A percentile compares a stretch with the other conserved stretches of the same genome.
phyloP scores from a whole-genome alignment of 306 rosid species.

The Cicer yamashitae region DNA sequence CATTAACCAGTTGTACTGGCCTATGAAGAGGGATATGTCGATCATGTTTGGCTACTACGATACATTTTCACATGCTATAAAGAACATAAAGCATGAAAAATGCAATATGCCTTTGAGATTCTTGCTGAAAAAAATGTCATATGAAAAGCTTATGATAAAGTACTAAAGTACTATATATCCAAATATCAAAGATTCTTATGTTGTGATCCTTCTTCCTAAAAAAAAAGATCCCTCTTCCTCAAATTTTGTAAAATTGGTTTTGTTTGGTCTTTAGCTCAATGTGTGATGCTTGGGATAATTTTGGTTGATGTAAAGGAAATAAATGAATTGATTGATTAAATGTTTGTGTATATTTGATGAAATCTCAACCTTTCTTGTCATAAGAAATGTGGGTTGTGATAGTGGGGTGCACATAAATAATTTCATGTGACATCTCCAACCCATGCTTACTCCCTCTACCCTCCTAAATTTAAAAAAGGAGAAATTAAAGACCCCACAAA shows the following conservation, averaged over 20 bases:
- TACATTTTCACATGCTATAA: slow-evolving; percentile 39
- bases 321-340: slow-evolving; percentile 48
- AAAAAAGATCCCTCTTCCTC: neutral
- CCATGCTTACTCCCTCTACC: slow-evolving; percentile 47
- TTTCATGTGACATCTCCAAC: slow-evolving; percentile 52
- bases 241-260: slow-evolving; percentile 42
- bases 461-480: slow-evolving; percentile 33
- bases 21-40: neutral
- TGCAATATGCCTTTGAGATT: slow-evolving; percentile 46
- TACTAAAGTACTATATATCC: slow-evolving; percentile 41
- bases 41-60: slow-evolving; percentile 3
- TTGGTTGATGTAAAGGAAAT: slow-evolving; percentile 41
- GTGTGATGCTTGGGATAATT: slow-evolving; percentile 29
- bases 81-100: slow-evolving; percentile 42
- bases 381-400: slow-evolving; percentile 50
- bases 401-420: slow-evolving; percentile 64
- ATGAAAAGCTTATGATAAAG: slow-evolving; percentile 33
- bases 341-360: slow-evolving; percentile 44
- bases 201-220: slow-evolving; percentile 40
- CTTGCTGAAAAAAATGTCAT: slow-evolving; percentile 36
- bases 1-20: neutral
- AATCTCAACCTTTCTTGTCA: slow-evolving; percentile 47
- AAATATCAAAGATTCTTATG: slow-evolving; percentile 48
- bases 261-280: slow-evolving; percentile 39
- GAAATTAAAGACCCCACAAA: slow-evolving; percentile 33